Percentiles rank a stretch among this genome's conserved stretches.
Evolutionary conservation across 345 rosid genomes (phyloP).

Genomic region (Aurinia saxatilis): DNA sequence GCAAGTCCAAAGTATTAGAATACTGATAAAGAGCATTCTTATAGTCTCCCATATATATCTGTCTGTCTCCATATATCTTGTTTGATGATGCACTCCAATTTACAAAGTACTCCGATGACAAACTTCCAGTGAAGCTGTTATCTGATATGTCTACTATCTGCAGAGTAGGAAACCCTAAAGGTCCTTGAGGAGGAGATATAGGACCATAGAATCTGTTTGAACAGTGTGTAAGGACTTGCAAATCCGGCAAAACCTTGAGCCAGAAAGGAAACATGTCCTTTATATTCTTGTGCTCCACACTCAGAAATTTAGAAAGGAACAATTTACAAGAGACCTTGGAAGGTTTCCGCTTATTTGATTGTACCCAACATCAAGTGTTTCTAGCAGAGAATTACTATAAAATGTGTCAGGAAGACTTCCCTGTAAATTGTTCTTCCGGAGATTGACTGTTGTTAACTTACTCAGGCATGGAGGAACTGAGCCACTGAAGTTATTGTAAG

Average conservation of each 20-base stretch:
- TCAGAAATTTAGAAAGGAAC: constrained; percentile 1
- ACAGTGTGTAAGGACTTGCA: background rate
- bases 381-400: too few relatives aligned
- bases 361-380: background rate
- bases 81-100: background rate
- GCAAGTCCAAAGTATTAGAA: background rate
- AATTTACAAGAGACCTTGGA: constrained; percentile 2
- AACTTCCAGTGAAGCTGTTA: background rate
- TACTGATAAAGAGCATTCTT: too few relatives aligned
- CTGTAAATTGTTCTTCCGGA: background rate
- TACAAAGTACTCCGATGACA: background rate
- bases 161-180: background rate
- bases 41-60: background rate
- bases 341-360: background rate
- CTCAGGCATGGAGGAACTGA: background rate
- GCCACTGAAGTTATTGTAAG: background rate
- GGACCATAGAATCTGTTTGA: background rate
- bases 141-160: background rate
- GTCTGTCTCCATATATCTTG: background rate
- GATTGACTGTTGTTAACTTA: background rate
- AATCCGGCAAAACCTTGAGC: constrained; percentile 1
- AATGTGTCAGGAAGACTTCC: background rate
- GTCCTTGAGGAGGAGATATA: background rate
- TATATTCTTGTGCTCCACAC: background rate
- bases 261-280: background rate